A percentile compares a stretch with the other conserved stretches of the same genome.
Conservation (phyloP, 192 early-diverging fungal genomes). For the Jimgerdemannia flammicorona region DNA sequence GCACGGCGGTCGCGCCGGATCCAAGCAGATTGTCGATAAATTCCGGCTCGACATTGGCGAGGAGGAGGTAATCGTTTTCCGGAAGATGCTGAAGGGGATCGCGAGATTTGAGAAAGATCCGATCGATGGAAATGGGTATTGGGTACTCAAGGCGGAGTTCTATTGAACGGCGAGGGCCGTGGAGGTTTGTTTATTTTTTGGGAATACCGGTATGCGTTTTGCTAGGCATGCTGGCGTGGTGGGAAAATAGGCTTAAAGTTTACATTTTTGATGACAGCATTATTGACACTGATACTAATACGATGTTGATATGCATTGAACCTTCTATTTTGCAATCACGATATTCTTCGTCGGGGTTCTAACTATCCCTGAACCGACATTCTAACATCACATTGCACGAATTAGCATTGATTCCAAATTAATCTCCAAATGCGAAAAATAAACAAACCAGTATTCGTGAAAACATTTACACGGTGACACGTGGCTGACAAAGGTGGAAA, state of each 20-base stretch:
- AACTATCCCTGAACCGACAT: no score
- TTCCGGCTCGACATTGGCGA: slow-evolving; percentile 46
- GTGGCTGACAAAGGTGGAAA: no score
- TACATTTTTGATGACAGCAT: no score
- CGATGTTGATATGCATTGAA: not conserved
- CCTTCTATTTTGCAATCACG: not conserved
- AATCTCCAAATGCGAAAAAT: not conserved
- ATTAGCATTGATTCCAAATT: not conserved
- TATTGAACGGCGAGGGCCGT: slow-evolving; percentile 13
- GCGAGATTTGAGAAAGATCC: slow-evolving; percentile 41
- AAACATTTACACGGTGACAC: not conserved
- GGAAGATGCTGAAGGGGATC: slow-evolving; percentile 66
- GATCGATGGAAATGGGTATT: slow-evolving; percentile 36
- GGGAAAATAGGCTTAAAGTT: not conserved
- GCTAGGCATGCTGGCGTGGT: not conserved
- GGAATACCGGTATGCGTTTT: not conserved
- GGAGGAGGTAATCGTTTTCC: slow-evolving; percentile 53
- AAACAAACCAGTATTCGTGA: not conserved
- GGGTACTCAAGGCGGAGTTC: slow-evolving; percentile 57
- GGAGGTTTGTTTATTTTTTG: not conserved
- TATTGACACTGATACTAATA: not conserved
- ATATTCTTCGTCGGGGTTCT: not conserved
- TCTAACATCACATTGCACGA: no score
- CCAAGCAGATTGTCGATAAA: slow-evolving; percentile 44
- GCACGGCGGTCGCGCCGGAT: slow-evolving; percentile 40